Evolutionary conservation across 2,329 filamentous ascomycete genomes (phyloP).

Genomic region (Xylariomycetidae sp.): DNA sequence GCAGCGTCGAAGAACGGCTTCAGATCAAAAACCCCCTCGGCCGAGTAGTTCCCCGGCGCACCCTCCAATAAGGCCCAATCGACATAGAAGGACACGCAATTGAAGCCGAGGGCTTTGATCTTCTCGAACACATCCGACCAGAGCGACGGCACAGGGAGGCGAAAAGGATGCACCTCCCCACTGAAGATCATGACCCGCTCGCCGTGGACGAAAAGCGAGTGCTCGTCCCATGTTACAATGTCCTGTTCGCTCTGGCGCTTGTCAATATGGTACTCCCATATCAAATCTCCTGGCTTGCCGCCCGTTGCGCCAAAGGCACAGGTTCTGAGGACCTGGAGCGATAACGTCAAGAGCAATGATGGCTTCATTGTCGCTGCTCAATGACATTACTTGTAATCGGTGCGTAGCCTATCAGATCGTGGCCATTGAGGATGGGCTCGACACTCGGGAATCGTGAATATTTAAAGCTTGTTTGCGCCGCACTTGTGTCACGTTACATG

Average conservation of each 20-base stretch:
- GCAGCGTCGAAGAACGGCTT: constrained; percentile 76
- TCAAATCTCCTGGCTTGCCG: background rate
- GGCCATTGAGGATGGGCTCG: too few species aligned
- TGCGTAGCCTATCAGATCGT: too few species aligned
- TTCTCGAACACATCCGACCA: constrained; percentile 77
- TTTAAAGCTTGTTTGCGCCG: too few species aligned
- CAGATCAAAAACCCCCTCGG: constrained; percentile 67
- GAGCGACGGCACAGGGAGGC: constrained; percentile 40
- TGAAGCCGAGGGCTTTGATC: constrained; percentile 76
- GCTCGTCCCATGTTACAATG: constrained; percentile 59
- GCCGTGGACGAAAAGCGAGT: constrained; percentile 62
- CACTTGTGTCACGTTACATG: too few species aligned
- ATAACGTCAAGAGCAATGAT: constrained; percentile 9
- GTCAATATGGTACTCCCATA: background rate
- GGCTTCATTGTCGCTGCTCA: too few species aligned
- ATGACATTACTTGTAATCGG: too few species aligned
- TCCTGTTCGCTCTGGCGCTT: background rate
- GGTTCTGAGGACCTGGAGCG: constrained; percentile 8
- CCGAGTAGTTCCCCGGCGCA: constrained; percentile 62
- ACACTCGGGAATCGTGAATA: too few species aligned
- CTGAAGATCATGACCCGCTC: constrained; percentile 62
- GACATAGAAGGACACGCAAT: constrained; percentile 72
- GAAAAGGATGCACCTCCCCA: constrained; percentile 62
- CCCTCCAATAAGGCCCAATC: constrained; percentile 77
- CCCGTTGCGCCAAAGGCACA: background rate